Evolutionary conservation across 768 basidiomycete genomes (phyloP).

Genomic region (Sporobolomyces pararoseus): DNA sequence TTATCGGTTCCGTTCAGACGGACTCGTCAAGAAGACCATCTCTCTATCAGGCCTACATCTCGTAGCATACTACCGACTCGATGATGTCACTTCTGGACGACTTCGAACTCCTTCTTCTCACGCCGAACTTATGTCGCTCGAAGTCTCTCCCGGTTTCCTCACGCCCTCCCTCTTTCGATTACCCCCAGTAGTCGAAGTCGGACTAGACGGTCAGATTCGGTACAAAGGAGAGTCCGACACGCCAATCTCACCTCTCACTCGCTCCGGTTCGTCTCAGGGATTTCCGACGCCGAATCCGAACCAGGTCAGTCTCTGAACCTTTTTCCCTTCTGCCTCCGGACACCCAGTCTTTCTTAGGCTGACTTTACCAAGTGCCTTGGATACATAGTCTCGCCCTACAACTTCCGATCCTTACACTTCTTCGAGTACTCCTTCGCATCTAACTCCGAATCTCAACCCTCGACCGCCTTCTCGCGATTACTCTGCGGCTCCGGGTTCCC

Average conservation of each 20-base stretch:
- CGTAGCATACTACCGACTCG: constrained; percentile 88
- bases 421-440: not conserved
- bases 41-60: constrained; percentile 88
- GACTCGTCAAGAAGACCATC: constrained; percentile 91
- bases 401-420: constrained; percentile 4
- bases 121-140: constrained; percentile 76
- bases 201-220: constrained; percentile 71
- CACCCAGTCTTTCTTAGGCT: too few relatives aligned
- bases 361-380: too few relatives aligned
- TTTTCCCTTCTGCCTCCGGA: too few relatives aligned
- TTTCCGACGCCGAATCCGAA: constrained; percentile 16
- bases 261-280: constrained; percentile 26
- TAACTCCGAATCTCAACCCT: not conserved
- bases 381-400: not conserved
- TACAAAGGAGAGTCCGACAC: constrained; percentile 54
- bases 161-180: constrained; percentile 87
- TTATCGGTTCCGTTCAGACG: constrained; percentile 86
- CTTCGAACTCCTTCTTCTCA: constrained; percentile 82
- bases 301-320: constrained; percentile 3
- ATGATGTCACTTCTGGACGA: constrained; percentile 83
- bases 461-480: constrained; percentile 5
- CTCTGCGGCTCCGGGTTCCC: constrained; percentile 8
- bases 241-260: constrained; percentile 22
- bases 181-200: constrained; percentile 81
- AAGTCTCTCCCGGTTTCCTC: constrained; percentile 77